Evolutionary conservation across 2,329 filamentous ascomycete genomes (phyloP), one percentile per base, ranked within the genome.

Genomic region (Fonsecaea monophora): DNA sequence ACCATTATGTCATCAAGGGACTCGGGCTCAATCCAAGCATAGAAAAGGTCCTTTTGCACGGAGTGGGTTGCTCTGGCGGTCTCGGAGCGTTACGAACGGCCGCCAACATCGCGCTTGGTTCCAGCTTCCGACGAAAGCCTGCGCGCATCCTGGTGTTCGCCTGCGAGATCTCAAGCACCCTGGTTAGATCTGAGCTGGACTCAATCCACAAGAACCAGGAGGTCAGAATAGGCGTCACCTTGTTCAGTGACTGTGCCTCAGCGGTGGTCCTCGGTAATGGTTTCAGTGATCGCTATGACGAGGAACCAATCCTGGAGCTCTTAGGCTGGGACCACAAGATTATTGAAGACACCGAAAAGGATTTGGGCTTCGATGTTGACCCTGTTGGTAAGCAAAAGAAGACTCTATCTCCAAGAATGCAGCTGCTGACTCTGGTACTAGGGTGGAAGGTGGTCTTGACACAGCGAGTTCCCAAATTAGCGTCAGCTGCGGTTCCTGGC

Each of bases 201-300:
- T 87, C 85, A 74, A 84, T 90, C 74, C 74, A 87, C 68, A 80
- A 85, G 70, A 72, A 81, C 15, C 85, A 89, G 71, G 82, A 89
- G 67, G 85, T 87, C 10, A 82, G 88, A 37, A 90, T 92, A 71
- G 89, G 88, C 1, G 82, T 87, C 1, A 86, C 85, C 13, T 77
- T 92, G 2, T 92, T 92, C 75, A 90, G 88, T 21, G 89, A 92
- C 75, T 90, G 87, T 70, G 89, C 87, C n/a, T 88, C 88, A 64
- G 86, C 89, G 0, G 77, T 86, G 34, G 80, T 92, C 1, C 74
- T 92, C 38, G 88, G 86, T 73, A 92, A 92, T 73, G 84, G 83
- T 0, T 78, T 90, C 61, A 70, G 68, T 35, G 65, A 70, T 57
- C 69, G 71, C n/a, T 68, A 60, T 35, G 66, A 73, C 30, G 76